A percentile compares a stretch with the other conserved stretches of the same genome.
phyloP scores from a whole-genome alignment of 1,139 yeast species.

The Saccharomyces hybrid region DNA sequence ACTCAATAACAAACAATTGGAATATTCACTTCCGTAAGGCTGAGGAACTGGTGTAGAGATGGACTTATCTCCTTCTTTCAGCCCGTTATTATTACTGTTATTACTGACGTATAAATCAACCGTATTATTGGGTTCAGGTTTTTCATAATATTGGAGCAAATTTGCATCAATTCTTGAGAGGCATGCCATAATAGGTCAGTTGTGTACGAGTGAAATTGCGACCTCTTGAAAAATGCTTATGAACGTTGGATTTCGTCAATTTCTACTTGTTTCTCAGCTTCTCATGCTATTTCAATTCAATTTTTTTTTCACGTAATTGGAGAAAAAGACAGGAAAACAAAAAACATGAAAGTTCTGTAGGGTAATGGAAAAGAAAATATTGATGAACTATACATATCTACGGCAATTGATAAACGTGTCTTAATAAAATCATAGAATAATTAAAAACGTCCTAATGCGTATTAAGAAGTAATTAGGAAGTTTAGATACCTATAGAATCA shows the following conservation, averaged over 20 bases:
- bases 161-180: conserved; percentile 20
- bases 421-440: not conserved
- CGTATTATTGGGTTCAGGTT: conserved; percentile 8
- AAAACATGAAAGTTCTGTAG: not conserved
- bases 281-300: not conserved
- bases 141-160: conserved; percentile 13
- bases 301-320: not conserved
- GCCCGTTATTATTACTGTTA: conserved; percentile 2
- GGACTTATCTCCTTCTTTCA: not conserved
- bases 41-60: not conserved
- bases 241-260: not conserved
- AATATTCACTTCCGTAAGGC: conserved; percentile 13
- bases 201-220: not conserved
- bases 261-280: not conserved
- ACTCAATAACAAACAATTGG: conserved; percentile 15
- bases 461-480: not conserved
- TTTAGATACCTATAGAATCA: conserved; percentile 1
- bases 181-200: not conserved
- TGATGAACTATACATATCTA: not conserved
- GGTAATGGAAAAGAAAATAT: not conserved
- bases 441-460: not conserved
- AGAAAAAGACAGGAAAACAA: not conserved
- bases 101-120: conserved; percentile 12
- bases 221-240: not conserved
- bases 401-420: not conserved